A percentile compares a stretch with the other conserved stretches of the same genome.
phyloP scores from a whole-genome alignment of 805 yeast genomes.

The Saccharomyces jurei region DNA sequence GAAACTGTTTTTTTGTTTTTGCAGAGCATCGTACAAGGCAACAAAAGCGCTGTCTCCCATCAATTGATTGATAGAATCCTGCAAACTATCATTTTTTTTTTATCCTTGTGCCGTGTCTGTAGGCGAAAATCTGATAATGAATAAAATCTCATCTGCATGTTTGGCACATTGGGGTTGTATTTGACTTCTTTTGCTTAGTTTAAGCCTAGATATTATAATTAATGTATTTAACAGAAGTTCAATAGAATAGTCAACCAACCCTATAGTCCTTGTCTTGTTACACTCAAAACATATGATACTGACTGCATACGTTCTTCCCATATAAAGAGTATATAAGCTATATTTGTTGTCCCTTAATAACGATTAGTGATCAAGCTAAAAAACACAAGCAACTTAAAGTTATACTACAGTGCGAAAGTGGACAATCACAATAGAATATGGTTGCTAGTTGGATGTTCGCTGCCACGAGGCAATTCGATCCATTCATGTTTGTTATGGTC shows the following conservation, averaged over 20 bases:
- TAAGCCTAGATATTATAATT: not conserved
- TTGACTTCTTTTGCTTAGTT: not conserved
- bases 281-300: not conserved
- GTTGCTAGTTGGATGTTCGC: not conserved
- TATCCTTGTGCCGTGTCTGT: not conserved
- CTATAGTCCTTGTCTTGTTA: not conserved
- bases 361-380: not conserved
- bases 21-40: not conserved
- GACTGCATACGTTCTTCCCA: not conserved
- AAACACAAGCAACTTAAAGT: not conserved
- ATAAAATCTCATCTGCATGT: not conserved
- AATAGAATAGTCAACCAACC: not conserved
- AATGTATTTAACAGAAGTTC: not conserved
- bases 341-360: not conserved
- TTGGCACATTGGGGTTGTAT: not conserved
- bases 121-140: not conserved
- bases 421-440: not conserved
- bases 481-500: constrained; percentile 60
- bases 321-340: not conserved
- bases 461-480: constrained; percentile 32
- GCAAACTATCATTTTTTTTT: not conserved
- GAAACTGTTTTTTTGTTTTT: not conserved
- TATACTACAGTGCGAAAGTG: not conserved
- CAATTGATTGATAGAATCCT: not conserved
- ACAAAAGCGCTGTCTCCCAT: not conserved